Base-by-base conservation (phyloP, 257 asterid species). In the Solanum sejunctum region DNA sequence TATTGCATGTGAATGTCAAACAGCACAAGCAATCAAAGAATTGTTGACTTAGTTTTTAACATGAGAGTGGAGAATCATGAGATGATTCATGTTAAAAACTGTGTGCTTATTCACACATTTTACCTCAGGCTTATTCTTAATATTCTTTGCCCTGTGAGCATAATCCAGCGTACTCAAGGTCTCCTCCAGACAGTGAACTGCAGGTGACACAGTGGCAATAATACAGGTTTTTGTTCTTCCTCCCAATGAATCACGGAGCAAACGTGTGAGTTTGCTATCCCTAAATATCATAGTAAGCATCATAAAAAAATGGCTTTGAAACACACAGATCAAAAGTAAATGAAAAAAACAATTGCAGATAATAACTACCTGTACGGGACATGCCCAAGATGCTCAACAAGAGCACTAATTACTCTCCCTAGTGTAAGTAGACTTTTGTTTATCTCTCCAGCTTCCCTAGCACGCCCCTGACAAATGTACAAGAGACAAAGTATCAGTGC, bases 371-470 rank as follows among this genome's bases (percentile, higher is more conserved):
- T 93, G 84, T 95, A 95, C 47, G 98, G 97, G 26, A 95, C 81
- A 85, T 95, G 98, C 41, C 96, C 98, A 77, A 93, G 93, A 89
- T 95, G 98, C 89, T 93, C 98, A 60, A 93, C 98, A 39, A 95
- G 95, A 89, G 98, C 98, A 89, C 87, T 95, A 72, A 95, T 94
- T 49, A 95, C 98, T 86, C 97, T 89, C 15, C 98, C 98, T 85
- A 95, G 91, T 8, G 98, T 95, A 84, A 95, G 98, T 86, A 95
- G 88, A 88, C 98, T 95, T 90, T 95, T 95, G 88, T 95, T 95
- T 77, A 95, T 95, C 89, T 95, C 98, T 52, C 98, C 98, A 60
- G 98, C 98, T 91, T 94, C 98, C 86, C 98, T 92, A 84, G 98
- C 98, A 78, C 98, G 91, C 60, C 97, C 98, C 98, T 93, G 51